Percentiles rank a stretch among this genome's conserved stretches.
Evolutionary conservation across 2,329 filamentous ascomycete species (phyloP).

Genomic region (Aureobasidium namibiae): DNA sequence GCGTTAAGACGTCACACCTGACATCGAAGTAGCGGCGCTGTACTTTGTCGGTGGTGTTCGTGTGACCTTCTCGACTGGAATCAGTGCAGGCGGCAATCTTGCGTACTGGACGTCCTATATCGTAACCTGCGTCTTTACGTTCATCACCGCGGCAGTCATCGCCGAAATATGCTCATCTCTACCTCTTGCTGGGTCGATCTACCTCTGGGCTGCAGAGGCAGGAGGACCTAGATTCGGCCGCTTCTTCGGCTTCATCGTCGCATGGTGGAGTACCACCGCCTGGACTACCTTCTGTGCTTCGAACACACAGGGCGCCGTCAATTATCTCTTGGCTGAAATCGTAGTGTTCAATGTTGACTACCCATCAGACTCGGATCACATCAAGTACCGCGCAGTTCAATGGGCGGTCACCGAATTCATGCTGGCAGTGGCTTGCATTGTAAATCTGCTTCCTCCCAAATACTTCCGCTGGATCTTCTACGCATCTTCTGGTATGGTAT

Average conservation of each 20-base stretch:
- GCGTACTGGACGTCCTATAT: slow-evolving; percentile 56
- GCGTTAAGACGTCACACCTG: slow-evolving; percentile 45
- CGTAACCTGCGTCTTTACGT: slow-evolving; percentile 52
- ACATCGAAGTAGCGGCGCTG: slow-evolving; percentile 41
- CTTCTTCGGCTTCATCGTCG: slow-evolving; percentile 52
- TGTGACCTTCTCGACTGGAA: slow-evolving; percentile 53
- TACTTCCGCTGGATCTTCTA: slow-evolving; percentile 44
- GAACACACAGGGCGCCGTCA: slow-evolving; percentile 30
- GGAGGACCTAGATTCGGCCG: slow-evolving; percentile 47
- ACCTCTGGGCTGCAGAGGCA: slow-evolving; percentile 52
- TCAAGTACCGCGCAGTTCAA: slow-evolving; percentile 53
- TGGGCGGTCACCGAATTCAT: slow-evolving; percentile 47
- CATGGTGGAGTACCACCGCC: slow-evolving; percentile 56
- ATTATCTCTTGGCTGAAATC: slow-evolving; percentile 41
- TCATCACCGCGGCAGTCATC: slow-evolving; percentile 53
- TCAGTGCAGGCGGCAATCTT: slow-evolving; percentile 51
- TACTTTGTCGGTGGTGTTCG: slow-evolving; percentile 54
- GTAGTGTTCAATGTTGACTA: slow-evolving; percentile 46
- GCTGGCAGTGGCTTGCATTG: slow-evolving; percentile 32
- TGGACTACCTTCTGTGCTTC: slow-evolving; percentile 45
- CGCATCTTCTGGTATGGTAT: slow-evolving; percentile 41
- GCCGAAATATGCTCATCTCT: slow-evolving; percentile 54
- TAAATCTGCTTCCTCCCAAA: slow-evolving; percentile 31
- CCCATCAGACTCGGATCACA: slow-evolving; percentile 42
- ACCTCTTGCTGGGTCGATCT: slow-evolving; percentile 51